Evolutionary conservation across 371 early-diverging fungal genomes (phyloP).

Genomic region (Syncephalastrum racemosum): DNA sequence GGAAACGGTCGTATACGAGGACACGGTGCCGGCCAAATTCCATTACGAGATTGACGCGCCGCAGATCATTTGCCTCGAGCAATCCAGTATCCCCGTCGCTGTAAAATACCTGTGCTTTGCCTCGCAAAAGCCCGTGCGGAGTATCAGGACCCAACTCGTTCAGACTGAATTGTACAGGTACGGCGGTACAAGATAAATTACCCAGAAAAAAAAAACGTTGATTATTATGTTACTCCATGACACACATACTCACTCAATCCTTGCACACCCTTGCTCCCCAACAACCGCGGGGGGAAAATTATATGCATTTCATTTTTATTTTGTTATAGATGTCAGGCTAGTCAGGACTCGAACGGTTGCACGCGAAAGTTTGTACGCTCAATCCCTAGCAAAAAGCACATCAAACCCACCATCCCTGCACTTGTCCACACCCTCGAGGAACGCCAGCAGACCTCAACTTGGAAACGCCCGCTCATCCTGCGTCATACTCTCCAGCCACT

Average conservation of each 20-base stretch:
- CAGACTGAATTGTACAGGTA: slow-evolving; percentile 32
- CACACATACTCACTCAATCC: not conserved
- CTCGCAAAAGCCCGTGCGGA: slow-evolving; percentile 28
- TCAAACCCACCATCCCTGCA: slow-evolving; percentile 26
- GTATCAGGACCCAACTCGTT: slow-evolving; percentile 24
- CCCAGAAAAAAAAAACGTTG: slow-evolving; percentile 1
- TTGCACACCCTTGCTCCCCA: too few species aligned
- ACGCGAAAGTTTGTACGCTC: not conserved
- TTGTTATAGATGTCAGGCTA: slow-evolving; percentile 10
- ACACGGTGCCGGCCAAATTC: slow-evolving; percentile 29
- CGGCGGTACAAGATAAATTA: not conserved
- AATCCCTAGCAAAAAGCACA: slow-evolving; percentile 8
- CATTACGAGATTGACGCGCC: slow-evolving; percentile 32
- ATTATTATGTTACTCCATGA: not conserved
- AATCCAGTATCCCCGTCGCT: slow-evolving; percentile 16
- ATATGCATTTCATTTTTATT: not conserved
- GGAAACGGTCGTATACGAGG: slow-evolving; percentile 22
- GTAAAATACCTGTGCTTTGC: slow-evolving; percentile 29
- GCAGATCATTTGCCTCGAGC: slow-evolving; percentile 27
- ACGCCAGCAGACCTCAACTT: slow-evolving; percentile 19
- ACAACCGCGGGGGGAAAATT: too few species aligned
- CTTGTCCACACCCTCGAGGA: slow-evolving; percentile 20
- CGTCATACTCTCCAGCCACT: slow-evolving; percentile 21
- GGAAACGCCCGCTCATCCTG: slow-evolving; percentile 27
- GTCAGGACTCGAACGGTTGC: too few species aligned